Base-by-base conservation (phyloP, 768 basidiomycete species). In the Trametes cubensis region DNA sequence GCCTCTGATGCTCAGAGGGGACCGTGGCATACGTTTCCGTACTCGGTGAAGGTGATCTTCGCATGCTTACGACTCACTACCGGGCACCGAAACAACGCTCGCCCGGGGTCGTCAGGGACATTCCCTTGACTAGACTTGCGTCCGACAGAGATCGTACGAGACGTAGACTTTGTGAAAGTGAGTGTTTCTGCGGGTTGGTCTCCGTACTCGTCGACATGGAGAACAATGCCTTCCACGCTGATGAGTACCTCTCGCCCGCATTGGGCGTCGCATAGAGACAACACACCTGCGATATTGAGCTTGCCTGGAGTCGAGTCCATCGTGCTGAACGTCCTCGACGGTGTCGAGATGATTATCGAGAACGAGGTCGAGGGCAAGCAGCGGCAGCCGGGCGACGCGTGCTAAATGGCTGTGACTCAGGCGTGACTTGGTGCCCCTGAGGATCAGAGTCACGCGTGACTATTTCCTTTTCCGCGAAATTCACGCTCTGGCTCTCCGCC, bases 21-120 rank as follows among this genome's bases (percentile, higher is more conserved):
- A 39, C 41, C 59, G 51, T 44, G 55, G 51, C 58, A 56, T 81
- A 91, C 90, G 77, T 83, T 81, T 48, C 89, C 88, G 64, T 80
- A 82, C 67, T 89, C 86, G 5, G 86, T 79, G 72, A 92, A 87
- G 21, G 82, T 80, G 62, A 93, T 85, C 79, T 85, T 89, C 59
- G 90, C 90, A 76, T 93, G 90, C 69, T 77, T 83, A 25, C 90
- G 82, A 72, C 88, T 90, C 65, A 93, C 87, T 48, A 92, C 90
- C 30, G 89, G 86, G 69, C 90, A 92, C 51, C 84, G 76, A 66
- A 92, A 92, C 73, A 85, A 81, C 17, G 85, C 88, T 59, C 79
- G 80, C 57, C 80, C 58, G 62, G 50, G 38, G 20, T 61, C 55
- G 51, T 72, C 71, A 25, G 80, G 78, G 52, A 73, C 73, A 59